phyloP scores from a whole-genome alignment of 805 yeast species.

The Schizosaccharomyces octosporus region DNA sequence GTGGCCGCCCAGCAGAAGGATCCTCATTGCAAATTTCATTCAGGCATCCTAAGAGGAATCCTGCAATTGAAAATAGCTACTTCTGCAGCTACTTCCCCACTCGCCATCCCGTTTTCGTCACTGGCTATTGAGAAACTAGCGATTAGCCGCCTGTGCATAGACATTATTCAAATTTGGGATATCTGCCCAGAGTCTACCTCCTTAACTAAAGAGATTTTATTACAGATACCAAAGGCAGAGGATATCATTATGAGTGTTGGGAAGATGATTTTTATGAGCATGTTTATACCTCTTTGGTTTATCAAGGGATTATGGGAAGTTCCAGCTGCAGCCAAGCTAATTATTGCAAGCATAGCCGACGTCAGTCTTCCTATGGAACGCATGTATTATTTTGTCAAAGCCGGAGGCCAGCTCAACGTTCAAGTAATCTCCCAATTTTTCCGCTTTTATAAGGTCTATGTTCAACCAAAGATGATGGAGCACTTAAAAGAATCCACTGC shows the following conservation, averaged over 20 bases:
- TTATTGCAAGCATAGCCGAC: not conserved
- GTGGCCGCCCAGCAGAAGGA: not conserved
- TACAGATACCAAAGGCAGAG: not conserved
- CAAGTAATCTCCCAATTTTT: not conserved
- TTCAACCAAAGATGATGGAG: not conserved
- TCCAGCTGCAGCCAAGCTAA: not conserved
- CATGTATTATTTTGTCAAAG: not conserved
- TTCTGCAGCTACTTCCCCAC: not conserved
- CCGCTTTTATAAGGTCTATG: not conserved
- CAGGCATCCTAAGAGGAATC: not conserved
- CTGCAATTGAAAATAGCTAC: not conserved
- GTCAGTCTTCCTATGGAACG: not conserved
- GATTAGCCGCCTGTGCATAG: not conserved
- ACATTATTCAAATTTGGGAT: not conserved
- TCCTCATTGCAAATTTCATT: not conserved
- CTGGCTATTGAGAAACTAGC: not conserved
- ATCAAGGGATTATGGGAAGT: slow-evolving; percentile 2
- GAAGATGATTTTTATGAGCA: not conserved
- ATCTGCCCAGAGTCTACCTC: not conserved
- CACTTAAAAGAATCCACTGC: not conserved
- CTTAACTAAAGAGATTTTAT: not conserved
- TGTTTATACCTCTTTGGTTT: not conserved
- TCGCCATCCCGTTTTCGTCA: not conserved
- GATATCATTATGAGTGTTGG: not conserved
- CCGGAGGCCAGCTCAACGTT: not conserved